Evolutionary conservation across 805 yeast species (phyloP).

Genomic region (Wickerhamiella cacticola): DNA sequence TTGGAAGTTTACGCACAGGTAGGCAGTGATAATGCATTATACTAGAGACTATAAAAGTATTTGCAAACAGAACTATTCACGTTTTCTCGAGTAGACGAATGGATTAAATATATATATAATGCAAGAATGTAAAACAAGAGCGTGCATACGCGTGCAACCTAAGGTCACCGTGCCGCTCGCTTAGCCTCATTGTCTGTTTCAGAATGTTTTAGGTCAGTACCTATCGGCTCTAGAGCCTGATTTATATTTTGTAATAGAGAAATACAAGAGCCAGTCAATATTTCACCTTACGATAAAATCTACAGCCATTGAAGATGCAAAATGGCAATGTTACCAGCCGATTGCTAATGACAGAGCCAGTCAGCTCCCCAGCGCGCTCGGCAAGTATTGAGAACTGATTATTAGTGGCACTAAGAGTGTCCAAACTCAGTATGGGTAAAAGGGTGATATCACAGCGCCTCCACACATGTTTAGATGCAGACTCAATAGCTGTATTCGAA

Average conservation of each 20-base stretch:
- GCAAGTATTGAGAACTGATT: constrained; percentile 10
- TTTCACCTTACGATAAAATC: background rate
- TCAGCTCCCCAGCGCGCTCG: background rate
- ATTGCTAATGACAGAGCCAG: background rate
- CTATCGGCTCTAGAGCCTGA: too few relatives aligned
- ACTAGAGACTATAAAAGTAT: too few relatives aligned
- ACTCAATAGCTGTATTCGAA: constrained; percentile 1
- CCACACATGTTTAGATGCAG: constrained; percentile 15
- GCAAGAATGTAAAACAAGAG: too few relatives aligned
- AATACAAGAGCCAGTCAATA: too few relatives aligned
- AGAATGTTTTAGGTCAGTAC: too few relatives aligned
- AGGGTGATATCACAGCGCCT: constrained; percentile 18
- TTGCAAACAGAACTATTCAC: too few relatives aligned
- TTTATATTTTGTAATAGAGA: too few relatives aligned
- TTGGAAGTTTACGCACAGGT: too few relatives aligned
- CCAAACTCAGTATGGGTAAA: constrained; percentile 15
- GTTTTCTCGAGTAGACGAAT: too few relatives aligned
- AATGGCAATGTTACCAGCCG: background rate
- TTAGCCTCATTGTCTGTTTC: background rate
- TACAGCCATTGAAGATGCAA: constrained; percentile 9
- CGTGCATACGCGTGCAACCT: too few relatives aligned
- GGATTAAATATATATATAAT: too few relatives aligned
- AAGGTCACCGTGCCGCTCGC: background rate
- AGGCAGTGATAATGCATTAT: too few relatives aligned
- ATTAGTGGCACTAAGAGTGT: constrained; percentile 14